These are phyloP conservation scores for Teratosphaeria gauchensis DNA, from an alignment of 2,329 filamentous ascomycete species.

Conservation along the genomic window DNA sequence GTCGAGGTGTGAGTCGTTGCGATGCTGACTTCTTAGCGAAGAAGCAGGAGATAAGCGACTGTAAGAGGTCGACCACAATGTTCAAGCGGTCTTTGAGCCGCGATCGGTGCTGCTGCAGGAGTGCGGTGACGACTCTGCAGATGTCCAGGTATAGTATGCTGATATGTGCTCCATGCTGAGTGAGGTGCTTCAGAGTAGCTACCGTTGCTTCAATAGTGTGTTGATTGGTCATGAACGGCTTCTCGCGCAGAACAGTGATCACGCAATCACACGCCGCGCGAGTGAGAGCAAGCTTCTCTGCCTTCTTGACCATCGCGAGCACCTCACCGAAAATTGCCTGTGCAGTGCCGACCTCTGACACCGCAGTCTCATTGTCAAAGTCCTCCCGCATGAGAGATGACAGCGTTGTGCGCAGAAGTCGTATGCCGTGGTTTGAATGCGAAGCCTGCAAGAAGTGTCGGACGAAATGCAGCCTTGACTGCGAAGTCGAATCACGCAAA, in stretches of 20 bases:
- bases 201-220: conserved; percentile 34
- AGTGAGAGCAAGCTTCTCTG: not conserved
- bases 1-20: conserved; percentile 29
- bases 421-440: not conserved
- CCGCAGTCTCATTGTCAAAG: not conserved
- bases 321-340: not conserved
- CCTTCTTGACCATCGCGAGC: not conserved
- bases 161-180: conserved; percentile 2
- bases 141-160: conserved; percentile 42
- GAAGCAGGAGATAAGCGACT: conserved; percentile 45
- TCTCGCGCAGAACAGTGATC: conserved; percentile 11
- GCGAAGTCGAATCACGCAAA: not conserved
- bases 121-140: conserved; percentile 42
- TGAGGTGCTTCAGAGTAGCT: not conserved
- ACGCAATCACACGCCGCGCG: conserved; percentile 11
- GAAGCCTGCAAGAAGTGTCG: not conserved
- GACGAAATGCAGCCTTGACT: not conserved
- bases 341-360: not conserved
- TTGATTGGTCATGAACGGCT: conserved; percentile 34
- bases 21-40: conserved; percentile 29
- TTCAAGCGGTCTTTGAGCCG: conserved; percentile 53
- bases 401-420: not conserved
- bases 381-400: not conserved
- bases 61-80: conserved; percentile 46
- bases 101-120: conserved; percentile 48